Conservation (phyloP, 176 grass and related monocot genomes). For the Thinopyrum elongatum region DNA sequence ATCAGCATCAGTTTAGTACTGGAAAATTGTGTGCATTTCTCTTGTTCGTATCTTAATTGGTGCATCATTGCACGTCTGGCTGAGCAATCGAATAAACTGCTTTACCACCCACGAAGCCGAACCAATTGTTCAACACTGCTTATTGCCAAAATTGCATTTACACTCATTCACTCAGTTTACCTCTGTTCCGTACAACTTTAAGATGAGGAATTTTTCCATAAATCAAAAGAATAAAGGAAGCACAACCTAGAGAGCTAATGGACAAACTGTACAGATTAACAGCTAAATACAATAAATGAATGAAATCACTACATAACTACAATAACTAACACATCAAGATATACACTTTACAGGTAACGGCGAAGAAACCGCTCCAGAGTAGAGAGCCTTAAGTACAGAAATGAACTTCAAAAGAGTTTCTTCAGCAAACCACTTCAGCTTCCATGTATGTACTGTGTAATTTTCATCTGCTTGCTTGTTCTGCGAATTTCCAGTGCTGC, state of each 20-base stretch:
- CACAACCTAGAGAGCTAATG: conserved; percentile 23
- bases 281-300: conserved; percentile 70
- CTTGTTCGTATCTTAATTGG: no score
- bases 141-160: conserved; percentile 37
- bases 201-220: conserved; percentile 9
- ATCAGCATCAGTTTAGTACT: no score
- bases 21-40: no score
- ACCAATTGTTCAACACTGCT: neutral
- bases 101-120: neutral
- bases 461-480: conserved; percentile 38
- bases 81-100: neutral
- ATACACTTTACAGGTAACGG: conserved; percentile 78
- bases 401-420: conserved; percentile 75
- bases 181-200: conserved; percentile 38
- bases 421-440: conserved; percentile 71
- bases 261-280: conserved; percentile 41
- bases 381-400: conserved; percentile 68
- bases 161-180: conserved; percentile 19
- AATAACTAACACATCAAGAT: conserved; percentile 50
- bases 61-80: no score
- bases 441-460: conserved; percentile 56
- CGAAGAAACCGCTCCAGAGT: conserved; percentile 34
- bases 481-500: conserved; percentile 8
- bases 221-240: conserved; percentile 25
- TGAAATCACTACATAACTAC: conserved; percentile 53